Conservation (phyloP, 345 rosid species). For the Brassica juncea region DNA sequence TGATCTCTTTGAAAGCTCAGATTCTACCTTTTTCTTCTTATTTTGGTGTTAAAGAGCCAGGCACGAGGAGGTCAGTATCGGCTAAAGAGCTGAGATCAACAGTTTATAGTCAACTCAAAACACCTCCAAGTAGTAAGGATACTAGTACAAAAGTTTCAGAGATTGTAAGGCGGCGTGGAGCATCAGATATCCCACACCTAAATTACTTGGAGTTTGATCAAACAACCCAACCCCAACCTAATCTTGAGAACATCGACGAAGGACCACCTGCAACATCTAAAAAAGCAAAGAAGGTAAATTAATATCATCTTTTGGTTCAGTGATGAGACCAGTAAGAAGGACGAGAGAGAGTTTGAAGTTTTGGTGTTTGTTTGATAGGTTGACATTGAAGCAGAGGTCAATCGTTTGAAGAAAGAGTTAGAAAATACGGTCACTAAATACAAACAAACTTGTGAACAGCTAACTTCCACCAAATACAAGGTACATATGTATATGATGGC, state of each 20-base stretch:
- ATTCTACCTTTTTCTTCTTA: not conserved
- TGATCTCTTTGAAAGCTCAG: not conserved
- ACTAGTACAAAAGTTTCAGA: not conserved
- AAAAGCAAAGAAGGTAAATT: constrained; percentile 28
- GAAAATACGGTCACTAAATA: constrained; percentile 60
- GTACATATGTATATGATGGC: constrained; percentile 36
- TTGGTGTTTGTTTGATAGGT: constrained; percentile 42
- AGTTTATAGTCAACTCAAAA: not conserved
- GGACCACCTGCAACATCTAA: constrained; percentile 12
- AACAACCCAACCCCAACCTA: not conserved
- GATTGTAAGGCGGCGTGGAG: constrained; percentile 25
- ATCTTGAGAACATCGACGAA: not conserved
- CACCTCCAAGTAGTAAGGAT: constrained; percentile 12
- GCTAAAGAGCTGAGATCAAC: constrained; percentile 26
- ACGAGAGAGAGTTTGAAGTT: not conserved
- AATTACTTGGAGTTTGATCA: constrained; percentile 25
- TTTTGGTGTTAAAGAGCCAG: constrained; percentile 18
- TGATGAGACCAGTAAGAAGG: not conserved
- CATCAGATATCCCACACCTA: constrained; percentile 31
- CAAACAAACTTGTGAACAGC: constrained; percentile 68
- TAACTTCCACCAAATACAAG: constrained; percentile 65
- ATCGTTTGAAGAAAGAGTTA: constrained; percentile 62
- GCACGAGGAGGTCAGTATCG: constrained; percentile 35
- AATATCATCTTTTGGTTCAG: not conserved
- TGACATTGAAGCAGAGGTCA: constrained; percentile 60